Evolutionary conservation across 768 basidiomycete species (phyloP).

Genomic region (Lactarius psammicola): DNA sequence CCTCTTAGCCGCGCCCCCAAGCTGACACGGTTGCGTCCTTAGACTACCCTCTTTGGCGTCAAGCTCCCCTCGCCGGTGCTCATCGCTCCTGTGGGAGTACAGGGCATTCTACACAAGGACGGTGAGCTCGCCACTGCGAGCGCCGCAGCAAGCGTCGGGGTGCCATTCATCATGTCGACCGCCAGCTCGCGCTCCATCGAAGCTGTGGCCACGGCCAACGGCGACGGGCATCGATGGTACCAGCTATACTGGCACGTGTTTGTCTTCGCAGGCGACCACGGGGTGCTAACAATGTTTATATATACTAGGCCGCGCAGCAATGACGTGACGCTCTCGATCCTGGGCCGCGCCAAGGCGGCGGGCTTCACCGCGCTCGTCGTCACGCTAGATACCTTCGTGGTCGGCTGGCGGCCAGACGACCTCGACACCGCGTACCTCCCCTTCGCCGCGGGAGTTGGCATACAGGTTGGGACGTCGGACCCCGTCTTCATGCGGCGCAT

Average conservation of each 20-base stretch:
- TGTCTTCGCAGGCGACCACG: too few species aligned
- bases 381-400: slow-evolving; percentile 69
- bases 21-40: background rate
- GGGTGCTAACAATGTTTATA: background rate
- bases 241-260: slow-evolving; percentile 69
- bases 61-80: slow-evolving; percentile 60
- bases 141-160: slow-evolving; percentile 57
- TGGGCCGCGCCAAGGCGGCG: slow-evolving; percentile 61
- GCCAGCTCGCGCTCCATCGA: slow-evolving; percentile 73
- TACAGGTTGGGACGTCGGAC: slow-evolving; percentile 67
- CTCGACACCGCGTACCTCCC: slow-evolving; percentile 63
- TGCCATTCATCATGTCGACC: slow-evolving; percentile 76
- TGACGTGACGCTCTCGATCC: slow-evolving; percentile 61
- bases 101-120: slow-evolving; percentile 67
- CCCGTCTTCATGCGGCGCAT: slow-evolving; percentile 72
- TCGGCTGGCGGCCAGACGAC: slow-evolving; percentile 80
- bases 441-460: slow-evolving; percentile 62
- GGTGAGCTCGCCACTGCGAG: slow-evolving; percentile 70
- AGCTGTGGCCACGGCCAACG: slow-evolving; percentile 71
- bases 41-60: slow-evolving; percentile 73
- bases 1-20: background rate
- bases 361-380: slow-evolving; percentile 74
- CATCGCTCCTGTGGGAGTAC: slow-evolving; percentile 68
- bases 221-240: slow-evolving; percentile 68
- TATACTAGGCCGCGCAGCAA: slow-evolving; percentile 59